Base-by-base conservation (phyloP, 2,329 filamentous ascomycete genomes). In the Remersonia thermophila region DNA sequence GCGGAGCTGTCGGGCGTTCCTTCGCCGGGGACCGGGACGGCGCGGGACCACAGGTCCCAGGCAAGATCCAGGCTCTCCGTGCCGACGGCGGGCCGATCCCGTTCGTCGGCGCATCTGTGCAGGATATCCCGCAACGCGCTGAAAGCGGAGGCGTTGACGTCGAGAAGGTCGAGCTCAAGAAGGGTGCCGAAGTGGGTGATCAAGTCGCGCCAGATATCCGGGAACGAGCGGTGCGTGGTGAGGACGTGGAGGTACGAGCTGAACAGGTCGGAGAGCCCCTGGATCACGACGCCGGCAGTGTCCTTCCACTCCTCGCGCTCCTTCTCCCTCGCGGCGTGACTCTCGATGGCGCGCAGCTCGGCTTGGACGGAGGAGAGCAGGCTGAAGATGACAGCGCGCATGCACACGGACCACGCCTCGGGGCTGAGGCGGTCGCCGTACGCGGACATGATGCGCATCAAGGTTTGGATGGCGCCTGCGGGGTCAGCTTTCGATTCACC, bases 391-490 rank as follows among this genome's bases (percentile, higher is more conserved):
- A 95, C 81, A 6, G 73, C 76, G 41, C 82, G 78, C 37, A 94
- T 71, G 48, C 86, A 91, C 18, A 89, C 69, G 32, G 80, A 78
- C 87, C 86, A 96, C 1, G 83, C 79, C 50, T 81, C 74, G 0
- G 83, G 69, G 28, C 72, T 78, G 4, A 95, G 66, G 36, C 81
- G 79, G 46, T 87, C 81, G 9, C 85, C 85, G 44, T 93, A 93
- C 1, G 84, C 86, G 54, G 94, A 86, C 44, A 96, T 86, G 14
- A 96, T 94, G 31, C 86, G 75, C 38, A 95, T 69, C 3, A 96
- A 63, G 0, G 89, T 95, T 55, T 95, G 89, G 15, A 95, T 83
- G 1, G 87, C 85, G 42, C 74, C 75, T 67, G n/a, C n/a, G n/a
- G n/a, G n/a, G n/a, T n/a, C n/a, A n/a, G n/a, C n/a, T n/a, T n/a